Evolutionary conservation across 495 filamentous ascomycete species (phyloP), one percentile per base, ranked within the genome.

Genomic region (Tuber borchii): DNA sequence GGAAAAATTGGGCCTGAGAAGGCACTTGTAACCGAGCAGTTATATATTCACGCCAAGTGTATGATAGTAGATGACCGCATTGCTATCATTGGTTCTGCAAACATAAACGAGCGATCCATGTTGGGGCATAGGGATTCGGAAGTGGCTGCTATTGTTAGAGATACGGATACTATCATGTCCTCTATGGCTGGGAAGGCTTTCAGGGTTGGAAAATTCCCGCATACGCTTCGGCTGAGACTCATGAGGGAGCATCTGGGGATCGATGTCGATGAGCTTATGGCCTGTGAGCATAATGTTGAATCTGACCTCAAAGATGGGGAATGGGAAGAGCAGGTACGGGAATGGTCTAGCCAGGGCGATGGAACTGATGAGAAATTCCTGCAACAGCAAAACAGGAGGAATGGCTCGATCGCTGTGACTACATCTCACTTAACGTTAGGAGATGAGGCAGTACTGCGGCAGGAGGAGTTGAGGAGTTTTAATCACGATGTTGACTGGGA

Each of bases 81-180:
- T 78, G 95, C 91, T 37, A 91, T 99, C 74, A 99, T 99, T 81
- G 95, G 95, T 26, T 97, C 94, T 56, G 96, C 95, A 42, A 99
- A 99, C 82, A 99, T 99, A 86, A 99, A 99, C 81, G 95, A 99
- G 83, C 91, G 95, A 43, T 97, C 94, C 19, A 95, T 99, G 93
- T 82, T 97, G 34, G 95, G 95, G 48, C 89, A 88, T 26, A 87
- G 96, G 77, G 95, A 99, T 84, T 97, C 93, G 1, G 95, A 99
- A 83, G 91, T 93, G 72, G 96, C 96, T 5, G 90, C 95, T 9
- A 87, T 99, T 31, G 92, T 99, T 56, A 88, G 94, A 70, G 95
- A 99, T 84, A 97, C 92, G 1, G 93, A 97, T 80, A 93, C 97
- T 90, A 89, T 97, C 71, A 90, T 90, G 87, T 97, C 93, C 22